These are phyloP conservation scores for Penstemon eatonii DNA, from an alignment of 257 asterid species.

Conservation along the genomic window DNA sequence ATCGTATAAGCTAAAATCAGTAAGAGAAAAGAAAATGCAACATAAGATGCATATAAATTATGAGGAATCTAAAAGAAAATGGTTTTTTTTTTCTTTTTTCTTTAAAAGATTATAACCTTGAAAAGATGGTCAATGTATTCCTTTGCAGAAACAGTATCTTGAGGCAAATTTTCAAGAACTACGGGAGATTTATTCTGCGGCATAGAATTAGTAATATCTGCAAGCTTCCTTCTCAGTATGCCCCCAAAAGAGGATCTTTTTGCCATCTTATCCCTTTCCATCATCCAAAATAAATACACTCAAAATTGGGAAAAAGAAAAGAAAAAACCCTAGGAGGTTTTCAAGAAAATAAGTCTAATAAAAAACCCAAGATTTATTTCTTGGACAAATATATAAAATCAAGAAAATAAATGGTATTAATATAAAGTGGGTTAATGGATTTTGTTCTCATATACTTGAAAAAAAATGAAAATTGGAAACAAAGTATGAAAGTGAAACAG, in stretches of 20 bases:
- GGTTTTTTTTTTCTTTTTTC: not conserved
- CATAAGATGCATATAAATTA: not conserved
- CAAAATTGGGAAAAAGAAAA: conserved; percentile 15
- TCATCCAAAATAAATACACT: conserved; percentile 9
- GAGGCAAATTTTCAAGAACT: conserved; percentile 34
- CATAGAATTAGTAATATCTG: conserved; percentile 72
- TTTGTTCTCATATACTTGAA: not conserved
- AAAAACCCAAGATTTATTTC: conserved; percentile 2
- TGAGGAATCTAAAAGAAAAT: not conserved
- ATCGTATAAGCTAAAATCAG: conserved; percentile 9
- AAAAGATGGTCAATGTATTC: conserved; percentile 55
- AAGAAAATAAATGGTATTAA: not conserved
- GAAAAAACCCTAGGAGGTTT: conserved; percentile 5
- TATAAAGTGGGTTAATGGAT: not conserved
- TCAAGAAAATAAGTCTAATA: conserved; percentile 3
- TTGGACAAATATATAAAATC: not conserved
- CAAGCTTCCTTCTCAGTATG: conserved; percentile 63
- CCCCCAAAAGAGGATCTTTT: conserved; percentile 74
- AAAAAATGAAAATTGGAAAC: not conserved
- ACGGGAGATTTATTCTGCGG: conserved; percentile 65
- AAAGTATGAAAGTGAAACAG: conserved; percentile 10
- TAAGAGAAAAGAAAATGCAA: not conserved
- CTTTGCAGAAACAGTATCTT: conserved; percentile 42
- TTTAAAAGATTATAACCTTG: conserved; percentile 41
- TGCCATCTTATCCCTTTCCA: conserved; percentile 72